phyloP scores from a whole-genome alignment of 129 eudicot genomes.

The Helianthus annuus region DNA sequence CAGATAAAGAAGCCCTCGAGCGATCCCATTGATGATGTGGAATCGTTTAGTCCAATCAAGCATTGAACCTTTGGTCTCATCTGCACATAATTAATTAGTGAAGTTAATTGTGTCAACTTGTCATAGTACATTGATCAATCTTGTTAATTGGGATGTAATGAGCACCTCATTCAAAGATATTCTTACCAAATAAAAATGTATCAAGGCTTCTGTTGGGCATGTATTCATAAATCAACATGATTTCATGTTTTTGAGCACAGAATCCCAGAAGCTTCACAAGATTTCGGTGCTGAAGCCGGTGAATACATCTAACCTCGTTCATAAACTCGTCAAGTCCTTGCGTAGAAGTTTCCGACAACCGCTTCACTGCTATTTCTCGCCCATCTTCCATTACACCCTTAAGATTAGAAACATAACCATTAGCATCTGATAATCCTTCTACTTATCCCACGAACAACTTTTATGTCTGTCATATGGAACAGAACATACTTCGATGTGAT shows the following conservation, averaged over 20 bases:
- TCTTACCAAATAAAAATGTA: constrained; percentile 13
- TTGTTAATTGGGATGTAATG: too few species aligned
- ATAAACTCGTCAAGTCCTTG: constrained; percentile 20
- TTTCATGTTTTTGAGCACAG: constrained; percentile 23
- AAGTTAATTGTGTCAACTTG: too few species aligned
- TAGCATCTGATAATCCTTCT: not conserved
- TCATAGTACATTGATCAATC: too few species aligned
- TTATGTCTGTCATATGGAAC: too few species aligned
- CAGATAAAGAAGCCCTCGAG: too few species aligned
- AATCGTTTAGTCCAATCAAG: too few species aligned
- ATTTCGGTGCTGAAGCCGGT: constrained; percentile 31
- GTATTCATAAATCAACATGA: constrained; percentile 30
- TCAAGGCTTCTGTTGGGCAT: constrained; percentile 33
- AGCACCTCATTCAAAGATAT: too few species aligned
- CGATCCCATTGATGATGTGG: too few species aligned
- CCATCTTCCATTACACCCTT: constrained; percentile 22
- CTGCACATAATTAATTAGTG: too few species aligned
- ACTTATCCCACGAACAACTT: not conserved
- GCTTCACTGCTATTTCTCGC: constrained; percentile 11
- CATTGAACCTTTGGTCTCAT: too few species aligned
- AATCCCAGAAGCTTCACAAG: constrained; percentile 34
- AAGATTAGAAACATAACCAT: not conserved
- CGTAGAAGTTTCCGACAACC: constrained; percentile 18
- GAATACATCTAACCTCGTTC: constrained; percentile 20
- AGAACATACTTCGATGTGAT: not conserved